phyloP scores from a whole-genome alignment of 2,329 filamentous ascomycete genomes.

The Diplodia sapinea region DNA sequence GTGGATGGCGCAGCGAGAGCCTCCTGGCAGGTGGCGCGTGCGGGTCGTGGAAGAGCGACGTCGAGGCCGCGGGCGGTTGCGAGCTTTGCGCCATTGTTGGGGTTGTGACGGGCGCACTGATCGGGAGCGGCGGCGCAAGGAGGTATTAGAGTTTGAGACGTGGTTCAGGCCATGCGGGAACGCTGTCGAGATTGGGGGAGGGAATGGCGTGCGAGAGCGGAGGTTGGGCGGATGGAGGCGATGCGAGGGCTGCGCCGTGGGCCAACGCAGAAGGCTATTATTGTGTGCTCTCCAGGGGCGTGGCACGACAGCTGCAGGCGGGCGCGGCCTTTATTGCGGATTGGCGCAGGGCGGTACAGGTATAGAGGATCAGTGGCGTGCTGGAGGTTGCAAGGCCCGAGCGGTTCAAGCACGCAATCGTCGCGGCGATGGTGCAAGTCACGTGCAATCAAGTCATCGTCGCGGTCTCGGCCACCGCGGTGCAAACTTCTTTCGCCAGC shows the following conservation, averaged over 20 bases:
- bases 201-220: conserved; percentile 29
- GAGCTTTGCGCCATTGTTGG: conserved; percentile 28
- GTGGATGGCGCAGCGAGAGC: conserved; percentile 31
- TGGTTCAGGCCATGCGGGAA: conserved; percentile 28
- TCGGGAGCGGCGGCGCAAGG: conserved; percentile 16
- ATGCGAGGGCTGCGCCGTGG: conserved; percentile 1
- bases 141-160: conserved; percentile 27
- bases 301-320: conserved; percentile 26
- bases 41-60: conserved; percentile 31
- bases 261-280: conserved; percentile 6
- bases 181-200: conserved; percentile 27
- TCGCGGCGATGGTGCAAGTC: conserved; percentile 1
- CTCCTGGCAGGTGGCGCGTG: conserved; percentile 27
- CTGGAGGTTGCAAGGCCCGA: conserved; percentile 19
- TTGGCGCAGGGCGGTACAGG: conserved; percentile 1
- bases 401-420: conserved; percentile 25
- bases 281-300: conserved; percentile 22
- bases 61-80: conserved; percentile 23
- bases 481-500: background rate
- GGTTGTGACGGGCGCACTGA: background rate
- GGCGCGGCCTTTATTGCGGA: conserved; percentile 18
- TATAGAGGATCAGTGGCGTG: conserved; percentile 20
- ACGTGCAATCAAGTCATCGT: conserved; percentile 22
- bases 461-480: conserved; percentile 8
- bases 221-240: conserved; percentile 10